These are phyloP conservation scores for Xylaria sp. DNA, from an alignment of 2,329 filamentous ascomycete species.

Conservation along the genomic window DNA sequence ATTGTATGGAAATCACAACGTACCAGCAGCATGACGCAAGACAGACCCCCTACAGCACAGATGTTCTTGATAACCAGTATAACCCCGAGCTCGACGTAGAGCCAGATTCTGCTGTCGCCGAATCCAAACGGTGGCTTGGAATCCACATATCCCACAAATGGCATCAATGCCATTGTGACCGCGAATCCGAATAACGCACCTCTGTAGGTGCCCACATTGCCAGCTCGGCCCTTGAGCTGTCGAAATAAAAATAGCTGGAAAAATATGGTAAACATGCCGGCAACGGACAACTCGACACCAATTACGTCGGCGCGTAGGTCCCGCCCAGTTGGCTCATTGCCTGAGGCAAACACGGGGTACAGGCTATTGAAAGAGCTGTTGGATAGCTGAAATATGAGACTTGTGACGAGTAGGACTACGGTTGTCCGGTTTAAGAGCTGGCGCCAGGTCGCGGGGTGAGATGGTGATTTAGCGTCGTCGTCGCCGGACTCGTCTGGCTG, in stretches of 20 bases:
- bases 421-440: slow-evolving; percentile 80
- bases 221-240: slow-evolving; percentile 75
- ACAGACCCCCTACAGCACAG: slow-evolving; percentile 85
- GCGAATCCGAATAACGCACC: slow-evolving; percentile 79
- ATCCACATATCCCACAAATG: slow-evolving; percentile 82
- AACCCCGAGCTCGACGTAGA: slow-evolving; percentile 81
- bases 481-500: slow-evolving; percentile 49
- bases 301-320: slow-evolving; percentile 78
- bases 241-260: slow-evolving; percentile 91
- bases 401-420: slow-evolving; percentile 79
- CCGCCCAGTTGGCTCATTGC: slow-evolving; percentile 76
- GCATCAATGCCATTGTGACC: slow-evolving; percentile 83
- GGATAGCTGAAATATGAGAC: slow-evolving; percentile 89
- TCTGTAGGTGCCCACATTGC: slow-evolving; percentile 86
- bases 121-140: slow-evolving; percentile 61
- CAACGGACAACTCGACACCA: slow-evolving; percentile 82
- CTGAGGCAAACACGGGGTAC: slow-evolving; percentile 90
- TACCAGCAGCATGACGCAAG: slow-evolving; percentile 86
- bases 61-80: slow-evolving; percentile 89
- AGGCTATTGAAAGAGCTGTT: slow-evolving; percentile 96
- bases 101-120: slow-evolving; percentile 67
- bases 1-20: slow-evolving; percentile 40
- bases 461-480: slow-evolving; percentile 49
- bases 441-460: slow-evolving; percentile 56
- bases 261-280: slow-evolving; percentile 81